phyloP scores from a whole-genome alignment of 305 asterid species.

The Solanum hybrid region DNA sequence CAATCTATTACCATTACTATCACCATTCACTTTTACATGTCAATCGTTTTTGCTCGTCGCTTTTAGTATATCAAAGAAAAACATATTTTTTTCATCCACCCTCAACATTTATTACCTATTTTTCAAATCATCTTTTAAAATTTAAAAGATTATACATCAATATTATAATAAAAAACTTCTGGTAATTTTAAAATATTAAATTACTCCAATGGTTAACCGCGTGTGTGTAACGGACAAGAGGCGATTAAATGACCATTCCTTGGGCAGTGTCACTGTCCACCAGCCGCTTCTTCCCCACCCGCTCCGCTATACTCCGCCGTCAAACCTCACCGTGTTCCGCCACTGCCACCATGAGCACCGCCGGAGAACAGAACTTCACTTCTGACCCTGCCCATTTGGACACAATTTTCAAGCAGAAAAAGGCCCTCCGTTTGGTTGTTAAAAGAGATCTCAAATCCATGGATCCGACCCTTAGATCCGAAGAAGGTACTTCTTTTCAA shows the following conservation, averaged over 20 bases:
- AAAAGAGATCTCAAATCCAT: conserved; percentile 69
- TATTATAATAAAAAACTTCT: not conserved
- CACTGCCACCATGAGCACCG: conserved; percentile 14
- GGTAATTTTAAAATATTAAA: not conserved
- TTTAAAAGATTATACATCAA: not conserved
- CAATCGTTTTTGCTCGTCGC: not conserved
- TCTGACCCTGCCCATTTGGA: conserved; percentile 28
- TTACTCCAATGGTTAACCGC: not conserved
- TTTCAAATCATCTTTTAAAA: not conserved
- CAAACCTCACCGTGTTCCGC: not conserved
- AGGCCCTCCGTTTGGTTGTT: conserved; percentile 52
- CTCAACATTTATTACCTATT: not conserved
- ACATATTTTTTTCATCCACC: not conserved
- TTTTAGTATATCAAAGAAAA: not conserved
- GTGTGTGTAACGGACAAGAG: not conserved
- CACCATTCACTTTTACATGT: not conserved
- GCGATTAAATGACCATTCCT: conserved; percentile 1
- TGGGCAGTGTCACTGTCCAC: not conserved
- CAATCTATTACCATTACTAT: not conserved
- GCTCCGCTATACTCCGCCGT: conserved; percentile 5
- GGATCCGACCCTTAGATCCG: conserved; percentile 64
- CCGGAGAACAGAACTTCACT: conserved; percentile 11
- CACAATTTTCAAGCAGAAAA: conserved; percentile 43
- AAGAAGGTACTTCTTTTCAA: conserved; percentile 16
- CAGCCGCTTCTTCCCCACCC: conserved; percentile 6